Conservation (phyloP, 176 grass and related monocot genomes). For the Chrysopogon serrulatus region DNA sequence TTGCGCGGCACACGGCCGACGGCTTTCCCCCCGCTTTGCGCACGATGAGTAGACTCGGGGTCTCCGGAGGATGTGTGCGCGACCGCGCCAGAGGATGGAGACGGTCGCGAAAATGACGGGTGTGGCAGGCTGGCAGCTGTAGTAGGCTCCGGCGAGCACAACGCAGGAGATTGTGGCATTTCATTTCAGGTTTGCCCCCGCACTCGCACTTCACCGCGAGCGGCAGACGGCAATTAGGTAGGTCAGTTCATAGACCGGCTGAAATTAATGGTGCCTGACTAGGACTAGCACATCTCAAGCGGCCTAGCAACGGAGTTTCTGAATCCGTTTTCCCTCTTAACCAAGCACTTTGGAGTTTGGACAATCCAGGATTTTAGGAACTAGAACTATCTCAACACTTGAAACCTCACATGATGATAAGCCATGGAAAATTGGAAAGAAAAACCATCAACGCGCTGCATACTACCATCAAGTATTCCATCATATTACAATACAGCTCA, state of each 20-base stretch:
- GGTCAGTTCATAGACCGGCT: not conserved
- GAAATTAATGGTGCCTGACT: not conserved
- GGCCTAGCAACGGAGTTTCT: not conserved
- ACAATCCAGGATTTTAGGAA: not conserved
- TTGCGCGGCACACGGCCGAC: not conserved
- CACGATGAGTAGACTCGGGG: slow-evolving; percentile 12
- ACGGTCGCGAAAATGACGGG: slow-evolving; percentile 1
- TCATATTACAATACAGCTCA: not conserved
- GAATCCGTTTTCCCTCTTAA: not conserved
- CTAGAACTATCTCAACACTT: not conserved
- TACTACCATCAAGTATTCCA: not conserved
- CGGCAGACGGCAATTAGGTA: not conserved
- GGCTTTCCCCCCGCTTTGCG: not conserved
- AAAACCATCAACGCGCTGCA: not conserved
- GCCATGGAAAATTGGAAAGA: not conserved
- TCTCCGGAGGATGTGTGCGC: not conserved
- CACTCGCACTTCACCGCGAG: not conserved
- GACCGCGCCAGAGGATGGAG: too few relatives aligned
- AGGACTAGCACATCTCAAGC: not conserved
- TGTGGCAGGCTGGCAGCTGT: too few relatives aligned
- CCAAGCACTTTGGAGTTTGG: not conserved
- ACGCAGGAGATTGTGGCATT: not conserved
- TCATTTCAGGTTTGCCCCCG: slow-evolving; percentile 3
- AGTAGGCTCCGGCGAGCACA: slow-evolving; percentile 25
- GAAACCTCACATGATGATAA: not conserved